These are phyloP conservation scores for Piromyces sp. DNA, from an alignment of 192 early-diverging fungal genomes.

Conservation along the genomic window DNA sequence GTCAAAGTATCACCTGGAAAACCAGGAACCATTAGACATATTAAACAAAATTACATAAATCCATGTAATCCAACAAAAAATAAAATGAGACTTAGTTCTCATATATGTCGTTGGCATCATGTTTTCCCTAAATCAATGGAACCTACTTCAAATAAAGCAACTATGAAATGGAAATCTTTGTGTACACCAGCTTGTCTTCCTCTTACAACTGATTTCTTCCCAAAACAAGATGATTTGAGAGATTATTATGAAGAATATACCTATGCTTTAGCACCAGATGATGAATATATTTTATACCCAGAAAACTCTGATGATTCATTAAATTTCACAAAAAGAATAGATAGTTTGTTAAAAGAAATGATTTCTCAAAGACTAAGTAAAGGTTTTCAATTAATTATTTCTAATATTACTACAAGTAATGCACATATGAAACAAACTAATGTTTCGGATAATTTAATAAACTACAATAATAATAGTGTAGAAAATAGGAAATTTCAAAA, in stretches of 20 bases:
- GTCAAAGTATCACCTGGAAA: background rate
- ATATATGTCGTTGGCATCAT: conserved; percentile 75
- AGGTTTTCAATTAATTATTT: conserved; percentile 74
- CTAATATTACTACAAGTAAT: conserved; percentile 5
- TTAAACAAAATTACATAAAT: conserved; percentile 20
- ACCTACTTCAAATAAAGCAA: conserved; percentile 28
- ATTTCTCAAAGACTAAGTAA: conserved; percentile 76
- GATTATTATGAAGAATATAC: conserved; percentile 57
- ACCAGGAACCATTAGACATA: background rate
- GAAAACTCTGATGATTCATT: background rate
- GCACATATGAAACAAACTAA: background rate
- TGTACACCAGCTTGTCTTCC: conserved; percentile 87
- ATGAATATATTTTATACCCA: conserved; percentile 12
- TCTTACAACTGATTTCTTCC: conserved; percentile 73
- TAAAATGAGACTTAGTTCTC: conserved; percentile 32
- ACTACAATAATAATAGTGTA: background rate
- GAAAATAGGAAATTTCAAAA: background rate
- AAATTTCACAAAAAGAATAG: conserved; percentile 11
- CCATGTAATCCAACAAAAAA: conserved; percentile 53
- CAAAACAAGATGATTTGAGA: conserved; percentile 44
- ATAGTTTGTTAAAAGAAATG: conserved; percentile 56
- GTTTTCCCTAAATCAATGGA: conserved; percentile 47
- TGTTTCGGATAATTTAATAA: background rate
- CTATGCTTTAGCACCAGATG: conserved; percentile 48
- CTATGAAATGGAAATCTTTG: conserved; percentile 74